These are phyloP conservation scores for Fraxinus greggii DNA, from an alignment of 305 asterid genomes.

Conservation along the genomic window DNA sequence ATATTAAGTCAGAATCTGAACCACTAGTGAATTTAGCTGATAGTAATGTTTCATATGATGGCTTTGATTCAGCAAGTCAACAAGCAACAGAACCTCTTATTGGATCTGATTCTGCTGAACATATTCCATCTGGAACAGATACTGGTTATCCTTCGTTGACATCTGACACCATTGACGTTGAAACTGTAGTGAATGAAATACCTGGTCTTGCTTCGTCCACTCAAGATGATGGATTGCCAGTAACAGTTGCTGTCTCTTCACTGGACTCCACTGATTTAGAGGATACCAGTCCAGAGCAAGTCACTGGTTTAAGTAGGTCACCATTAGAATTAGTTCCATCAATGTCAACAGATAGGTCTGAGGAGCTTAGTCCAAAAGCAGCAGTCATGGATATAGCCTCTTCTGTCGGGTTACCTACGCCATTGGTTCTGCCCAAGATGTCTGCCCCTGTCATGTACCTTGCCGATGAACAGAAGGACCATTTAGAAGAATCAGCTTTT, in stretches of 20 bases:
- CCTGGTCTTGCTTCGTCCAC: constrained; percentile 75
- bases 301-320: constrained; percentile 40
- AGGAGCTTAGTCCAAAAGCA: constrained; percentile 93
- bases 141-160: constrained; percentile 36
- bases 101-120: constrained; percentile 45
- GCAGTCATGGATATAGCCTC: constrained; percentile 59
- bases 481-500: constrained; percentile 70
- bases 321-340: constrained; percentile 60
- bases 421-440: constrained; percentile 82
- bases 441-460: constrained; percentile 81
- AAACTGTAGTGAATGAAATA: constrained; percentile 53
- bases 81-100: constrained; percentile 34
- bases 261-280: constrained; percentile 52
- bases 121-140: constrained; percentile 47
- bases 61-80: constrained; percentile 40
- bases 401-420: constrained; percentile 47
- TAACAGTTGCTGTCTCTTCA: constrained; percentile 32
- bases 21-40: constrained; percentile 34
- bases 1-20: constrained; percentile 10
- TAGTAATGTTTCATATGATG: constrained; percentile 40
- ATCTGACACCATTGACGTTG: constrained; percentile 46
- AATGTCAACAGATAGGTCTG: constrained; percentile 71
- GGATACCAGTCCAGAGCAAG: constrained; percentile 53
- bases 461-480: constrained; percentile 72
- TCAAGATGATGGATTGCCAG: constrained; percentile 45